Base-by-base conservation (phyloP, 805 yeast species). In the Yarrowia yakushimensis region DNA sequence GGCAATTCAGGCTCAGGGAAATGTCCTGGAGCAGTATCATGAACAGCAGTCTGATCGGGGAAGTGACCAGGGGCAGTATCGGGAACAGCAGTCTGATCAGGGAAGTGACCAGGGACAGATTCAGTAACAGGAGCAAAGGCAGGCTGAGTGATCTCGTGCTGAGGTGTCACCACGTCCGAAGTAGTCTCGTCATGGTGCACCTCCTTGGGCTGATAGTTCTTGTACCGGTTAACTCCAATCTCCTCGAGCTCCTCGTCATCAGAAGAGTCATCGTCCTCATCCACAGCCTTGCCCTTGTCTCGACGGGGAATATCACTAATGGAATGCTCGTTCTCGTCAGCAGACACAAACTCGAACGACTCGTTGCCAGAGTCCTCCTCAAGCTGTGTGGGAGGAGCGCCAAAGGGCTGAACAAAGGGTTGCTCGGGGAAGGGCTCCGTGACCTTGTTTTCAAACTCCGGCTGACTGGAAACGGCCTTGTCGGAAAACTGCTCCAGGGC, bases 51-150 rank as follows among this genome's bases (percentile, higher is more conserved):
- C 13, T 15, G 45, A 4, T 23, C 72, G 48, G 70, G n/a, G 33
- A 28, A 27, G 10, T n/a, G 20, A 8, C 48, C 68, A 33, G 68
- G 63, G 39, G 64, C 55, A 17, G 64, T 5, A 17, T 60, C 37
- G 50, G 61, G 39, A n/a, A 17, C 37, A 17, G 37, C 37, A 34
- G 37, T n/a, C 34, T 31, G 34, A 7, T 30, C 59, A 25, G 66
- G 46, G 20, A 57, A 59, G 22, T 63, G 69, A 71, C 81, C 61
- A 74, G 69, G 4, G 77, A 78, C 61, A 79, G 69, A 37, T 80
- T 25, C 50, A 25, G n/a, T 31, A 31, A 42, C 31, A n/a, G 79
- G 74, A 1, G 90, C 86, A 67, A 1, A 82, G 82, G 17, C 87
- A 68, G 37, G 59, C 43, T 52, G 43, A 8, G 59, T 5, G 8